Percentiles rank a stretch among this genome's conserved stretches.
These are phyloP conservation scores for Blastobotrys chiropterorum DNA, from an alignment of 805 yeast genomes.

Conservation along the genomic window DNA sequence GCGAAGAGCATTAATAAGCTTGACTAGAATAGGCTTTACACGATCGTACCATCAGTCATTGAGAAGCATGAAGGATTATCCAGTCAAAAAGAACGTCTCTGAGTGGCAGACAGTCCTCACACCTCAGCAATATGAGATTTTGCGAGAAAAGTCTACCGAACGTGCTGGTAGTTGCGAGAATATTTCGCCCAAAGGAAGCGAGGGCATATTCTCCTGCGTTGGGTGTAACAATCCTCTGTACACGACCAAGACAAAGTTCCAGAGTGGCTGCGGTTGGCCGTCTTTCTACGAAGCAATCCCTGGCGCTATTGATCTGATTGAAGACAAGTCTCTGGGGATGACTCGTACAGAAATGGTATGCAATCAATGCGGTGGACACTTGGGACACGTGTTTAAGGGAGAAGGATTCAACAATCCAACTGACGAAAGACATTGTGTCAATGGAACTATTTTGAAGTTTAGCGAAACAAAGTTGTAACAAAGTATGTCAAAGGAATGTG, in stretches of 20 bases:
- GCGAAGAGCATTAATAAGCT: not conserved
- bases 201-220: slow-evolving; percentile 76
- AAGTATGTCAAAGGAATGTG: too few species aligned
- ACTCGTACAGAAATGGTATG: slow-evolving; percentile 85
- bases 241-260: slow-evolving; percentile 72
- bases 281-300: slow-evolving; percentile 89
- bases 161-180: slow-evolving; percentile 54
- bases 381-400: slow-evolving; percentile 92
- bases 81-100: slow-evolving; percentile 33
- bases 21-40: not conserved
- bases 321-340: slow-evolving; percentile 70
- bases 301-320: slow-evolving; percentile 57
- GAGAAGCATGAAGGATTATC: slow-evolving; percentile 8
- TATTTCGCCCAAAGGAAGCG: slow-evolving; percentile 42
- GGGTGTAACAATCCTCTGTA: slow-evolving; percentile 81
- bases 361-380: slow-evolving; percentile 81
- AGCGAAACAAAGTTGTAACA: slow-evolving; percentile 5
- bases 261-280: slow-evolving; percentile 97
- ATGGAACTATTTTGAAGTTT: slow-evolving; percentile 75
- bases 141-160: slow-evolving; percentile 72
- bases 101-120: slow-evolving; percentile 79
- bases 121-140: slow-evolving; percentile 71
- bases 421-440: slow-evolving; percentile 91
- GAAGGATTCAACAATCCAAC: slow-evolving; percentile 90
- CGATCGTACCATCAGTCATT: not conserved